Base-by-base conservation (phyloP, 768 basidiomycete species). In the Tricholoma saponaceum region DNA sequence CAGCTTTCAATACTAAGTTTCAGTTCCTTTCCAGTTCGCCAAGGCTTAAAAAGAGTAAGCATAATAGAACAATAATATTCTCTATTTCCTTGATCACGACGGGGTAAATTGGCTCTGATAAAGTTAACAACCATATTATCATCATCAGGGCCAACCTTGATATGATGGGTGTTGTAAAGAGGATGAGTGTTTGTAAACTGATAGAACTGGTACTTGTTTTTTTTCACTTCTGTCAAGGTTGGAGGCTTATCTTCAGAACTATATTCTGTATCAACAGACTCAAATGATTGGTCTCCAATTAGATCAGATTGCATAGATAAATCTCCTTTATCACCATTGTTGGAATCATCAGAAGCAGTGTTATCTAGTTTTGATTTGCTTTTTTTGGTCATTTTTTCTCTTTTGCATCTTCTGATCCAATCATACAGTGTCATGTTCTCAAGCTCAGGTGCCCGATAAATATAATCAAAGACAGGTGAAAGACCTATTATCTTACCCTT, bases 391-490 rank as follows among this genome's bases (percentile, higher is more conserved):
- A 47, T 37, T 51, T 60, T 66, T 5, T 52, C 56, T 35, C 33
- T 35, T 35, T 35, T 35, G 32, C 52, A 65, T 5, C 32, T 28
- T 32, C 63, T 56, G 5, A 63, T 57, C 69, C 70, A 74, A 4
- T 70, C 65, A 61, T 72, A 72, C 6, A 73, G 35, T 26, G 37
- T 54, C 10, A 70, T 26, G 22, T 61, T 7, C 4, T 59, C 51
- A 51, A 66, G 63, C 8, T 30, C 50, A 3, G 14, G 7, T 8
- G 70, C 64, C 18, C 71, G 18, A 55, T 68, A 68, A 8, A 66
- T 69, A 58, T 76, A 75, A 56, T 76, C 73, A 62, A 69, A 61
- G 0, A 74, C 62, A 46, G 60, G 60, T 5, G 70, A 70, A n/a
- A 66, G 59, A 1, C 64, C 63, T 39, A 67, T 58, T n/a, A 68